Evolutionary conservation across 176 grass and related monocot genomes (phyloP), one percentile per base, ranked within the genome.

Genomic region (Zizania latifolia): DNA sequence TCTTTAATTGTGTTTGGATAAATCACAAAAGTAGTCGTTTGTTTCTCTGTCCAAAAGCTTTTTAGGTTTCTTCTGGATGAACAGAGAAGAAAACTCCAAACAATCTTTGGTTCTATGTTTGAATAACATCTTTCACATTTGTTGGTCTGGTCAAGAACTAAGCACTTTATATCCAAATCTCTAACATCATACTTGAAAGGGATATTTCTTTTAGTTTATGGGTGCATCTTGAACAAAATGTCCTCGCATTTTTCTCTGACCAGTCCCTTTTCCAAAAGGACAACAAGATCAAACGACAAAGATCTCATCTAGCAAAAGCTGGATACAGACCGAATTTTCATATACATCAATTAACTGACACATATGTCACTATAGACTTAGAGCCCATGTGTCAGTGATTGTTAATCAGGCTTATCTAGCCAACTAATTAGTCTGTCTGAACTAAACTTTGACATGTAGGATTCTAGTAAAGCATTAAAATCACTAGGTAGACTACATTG

Each of bases 121-220:
- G 15, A 32, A 76, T 63, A 62, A 8, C 45, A 29, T 81, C 63
- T 84, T 89, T 76, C 70, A 78, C 46, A 82, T 72, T 37, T 85
- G 78, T 76, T 68, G 68, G 51, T 53, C 72, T 59, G 65, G 71
- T 76, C 82, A 72, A 72, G 58, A 53, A 33, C 36, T 22, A 82
- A 43, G 22, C 68, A 65, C 13, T 87, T 72, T 44, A 71, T 78
- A 59, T 82, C 58, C 72, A 15, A 77, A 72, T 31, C 24, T 72
- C 65, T 38, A 33, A 29, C 35, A 45, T 24, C 39, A 71, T 15
- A 59, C 58, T 60, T 53, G 50, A 87, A 87, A 78, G 68, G 50
- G 31, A 73, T 58, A 2, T 15, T 55, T 29, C 44, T 15, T 3
- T 71, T 72, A 29, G 64, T 36, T 76, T 35, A 73, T 54, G 63